Percentiles rank a stretch among this genome's conserved stretches.
Evolutionary conservation across 2,329 filamentous ascomycete genomes (phyloP).

Genomic region (Dothiorella sarmentorum): DNA sequence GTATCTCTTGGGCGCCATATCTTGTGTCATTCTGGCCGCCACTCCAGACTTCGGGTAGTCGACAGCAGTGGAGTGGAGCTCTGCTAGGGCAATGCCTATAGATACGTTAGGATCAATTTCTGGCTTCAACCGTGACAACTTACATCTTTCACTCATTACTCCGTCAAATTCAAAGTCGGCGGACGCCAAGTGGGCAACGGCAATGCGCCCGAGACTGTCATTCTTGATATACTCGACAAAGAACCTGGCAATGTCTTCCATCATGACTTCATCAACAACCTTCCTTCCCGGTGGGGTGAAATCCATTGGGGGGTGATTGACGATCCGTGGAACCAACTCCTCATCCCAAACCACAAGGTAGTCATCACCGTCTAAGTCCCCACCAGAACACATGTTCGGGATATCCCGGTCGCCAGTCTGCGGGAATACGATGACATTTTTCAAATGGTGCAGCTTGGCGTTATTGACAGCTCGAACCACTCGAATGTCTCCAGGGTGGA

Average conservation of each 20-base stretch:
- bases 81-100: slow-evolving; percentile 64
- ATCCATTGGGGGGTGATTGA: slow-evolving; percentile 76
- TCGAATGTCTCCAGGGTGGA: slow-evolving; percentile 89
- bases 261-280: slow-evolving; percentile 61
- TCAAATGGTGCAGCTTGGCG: slow-evolving; percentile 68
- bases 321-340: slow-evolving; percentile 59
- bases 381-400: slow-evolving; percentile 91
- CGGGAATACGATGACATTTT: slow-evolving; percentile 84
- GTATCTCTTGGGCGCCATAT: slow-evolving; percentile 61
- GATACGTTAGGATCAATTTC: neutral
- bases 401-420: slow-evolving; percentile 78
- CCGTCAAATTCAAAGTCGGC: slow-evolving; percentile 64
- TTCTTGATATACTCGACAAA: slow-evolving; percentile 94
- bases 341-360: slow-evolving; percentile 92
- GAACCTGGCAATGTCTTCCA: slow-evolving; percentile 74
- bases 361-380: slow-evolving; percentile 93
- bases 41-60: slow-evolving; percentile 91
- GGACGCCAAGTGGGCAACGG: slow-evolving; percentile 73
- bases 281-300: slow-evolving; percentile 60
- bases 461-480: slow-evolving; percentile 80
- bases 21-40: slow-evolving; percentile 63
- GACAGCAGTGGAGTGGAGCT: slow-evolving; percentile 84
- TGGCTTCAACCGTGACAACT: slow-evolving; percentile 27
- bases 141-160: slow-evolving; percentile 66
- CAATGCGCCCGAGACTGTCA: slow-evolving; percentile 75